Conservation (phyloP, 495 filamentous ascomycete genomes). For the Letharia columbiana region DNA sequence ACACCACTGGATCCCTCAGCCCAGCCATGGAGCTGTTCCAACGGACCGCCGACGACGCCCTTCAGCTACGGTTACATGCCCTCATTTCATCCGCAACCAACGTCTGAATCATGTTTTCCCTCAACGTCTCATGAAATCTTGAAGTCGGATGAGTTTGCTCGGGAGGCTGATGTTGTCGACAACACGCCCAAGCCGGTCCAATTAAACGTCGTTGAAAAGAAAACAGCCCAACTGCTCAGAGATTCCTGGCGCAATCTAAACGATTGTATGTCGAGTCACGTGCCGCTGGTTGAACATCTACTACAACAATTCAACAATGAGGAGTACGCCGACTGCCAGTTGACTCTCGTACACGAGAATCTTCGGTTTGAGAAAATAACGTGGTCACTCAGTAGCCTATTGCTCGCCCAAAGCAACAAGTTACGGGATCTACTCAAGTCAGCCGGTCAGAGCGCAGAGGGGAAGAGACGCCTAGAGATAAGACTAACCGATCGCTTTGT, state of each 20-base stretch:
- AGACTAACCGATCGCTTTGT: conserved; percentile 41
- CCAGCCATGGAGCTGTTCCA: conserved; percentile 8
- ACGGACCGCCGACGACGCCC: conserved; percentile 5
- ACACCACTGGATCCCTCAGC: conserved; percentile 10
- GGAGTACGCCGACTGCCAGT: conserved; percentile 23
- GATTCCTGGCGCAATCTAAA: neutral
- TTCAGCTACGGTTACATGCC: neutral
- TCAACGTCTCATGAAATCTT: neutral
- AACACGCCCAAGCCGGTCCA: neutral
- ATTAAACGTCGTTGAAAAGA: neutral
- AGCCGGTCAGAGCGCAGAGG: conserved; percentile 21
- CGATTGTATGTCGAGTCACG: neutral
- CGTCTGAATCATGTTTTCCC: neutral
- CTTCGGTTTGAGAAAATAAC: conserved; percentile 5
- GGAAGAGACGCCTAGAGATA: conserved; percentile 32
- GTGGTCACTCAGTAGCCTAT: conserved; percentile 36
- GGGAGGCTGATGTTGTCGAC: neutral
- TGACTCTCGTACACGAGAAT: conserved; percentile 16
- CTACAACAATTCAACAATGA: conserved; percentile 21
- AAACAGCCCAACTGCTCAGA: neutral
- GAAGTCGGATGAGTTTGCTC: neutral
- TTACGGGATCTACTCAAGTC: conserved; percentile 32
- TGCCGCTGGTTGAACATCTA: conserved; percentile 12
- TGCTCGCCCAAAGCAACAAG: conserved; percentile 43
- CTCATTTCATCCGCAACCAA: neutral